Conservation (phyloP, 140 eudicot species). For the Artemisia princeps region DNA sequence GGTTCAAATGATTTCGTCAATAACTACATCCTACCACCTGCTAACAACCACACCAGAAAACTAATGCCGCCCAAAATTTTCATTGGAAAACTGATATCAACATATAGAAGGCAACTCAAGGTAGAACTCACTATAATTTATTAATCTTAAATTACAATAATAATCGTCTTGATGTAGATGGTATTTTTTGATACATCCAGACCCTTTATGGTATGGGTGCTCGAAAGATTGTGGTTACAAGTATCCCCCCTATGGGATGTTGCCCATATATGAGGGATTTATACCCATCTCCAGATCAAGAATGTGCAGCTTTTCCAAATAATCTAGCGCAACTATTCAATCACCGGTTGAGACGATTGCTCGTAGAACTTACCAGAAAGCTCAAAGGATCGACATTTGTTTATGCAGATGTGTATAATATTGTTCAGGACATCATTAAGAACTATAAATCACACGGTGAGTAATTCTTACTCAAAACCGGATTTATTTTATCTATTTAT, state of each 20-base stretch:
- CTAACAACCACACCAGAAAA: neutral
- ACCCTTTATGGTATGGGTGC: slow-evolving; percentile 28
- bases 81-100: slow-evolving; percentile 14
- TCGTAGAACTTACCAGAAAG: slow-evolving; percentile 17
- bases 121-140: neutral
- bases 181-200: slow-evolving; percentile 6
- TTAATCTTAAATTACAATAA: neutral
- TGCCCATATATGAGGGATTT: slow-evolving; percentile 27
- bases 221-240: slow-evolving; percentile 21
- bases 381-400: slow-evolving; percentile 24
- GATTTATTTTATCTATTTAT: neutral
- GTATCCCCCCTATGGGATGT: slow-evolving; percentile 29
- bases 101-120: slow-evolving; percentile 25
- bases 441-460: slow-evolving; percentile 25
- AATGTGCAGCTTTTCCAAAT: slow-evolving; percentile 22
- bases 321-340: slow-evolving; percentile 20
- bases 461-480: neutral
- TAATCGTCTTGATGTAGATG: neutral
- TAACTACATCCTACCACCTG: slow-evolving; percentile 20
- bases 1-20: slow-evolving; percentile 32
- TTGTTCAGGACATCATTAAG: slow-evolving; percentile 12
- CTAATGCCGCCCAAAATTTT: slow-evolving; percentile 7
- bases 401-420: slow-evolving; percentile 22
- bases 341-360: neutral
- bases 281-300: slow-evolving; percentile 11